A percentile compares a stretch with the other conserved stretches of the same genome.
Evolutionary conservation across 2,329 filamentous ascomycete species (phyloP).

Genomic region (Akanthomyces uredinophilus): DNA sequence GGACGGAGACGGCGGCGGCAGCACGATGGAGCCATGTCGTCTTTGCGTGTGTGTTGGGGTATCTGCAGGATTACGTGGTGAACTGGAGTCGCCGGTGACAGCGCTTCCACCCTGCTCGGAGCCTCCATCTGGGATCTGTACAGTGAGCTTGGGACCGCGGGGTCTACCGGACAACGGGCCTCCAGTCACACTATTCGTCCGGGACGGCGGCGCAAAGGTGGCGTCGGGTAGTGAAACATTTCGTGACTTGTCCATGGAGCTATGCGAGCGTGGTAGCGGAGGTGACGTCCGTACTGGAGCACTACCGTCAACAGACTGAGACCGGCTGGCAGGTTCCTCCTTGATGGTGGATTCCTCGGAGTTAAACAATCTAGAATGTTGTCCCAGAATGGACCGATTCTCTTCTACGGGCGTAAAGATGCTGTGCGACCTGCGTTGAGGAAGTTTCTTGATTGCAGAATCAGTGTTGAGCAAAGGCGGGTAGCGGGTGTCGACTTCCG

Average conservation of each 20-base stretch:
- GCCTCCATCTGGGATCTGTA: constrained; percentile 90
- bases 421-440: constrained; percentile 77
- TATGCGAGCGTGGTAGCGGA: constrained; percentile 45
- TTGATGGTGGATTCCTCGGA: constrained; percentile 43
- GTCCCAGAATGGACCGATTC: constrained; percentile 78
- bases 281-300: constrained; percentile 50
- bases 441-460: constrained; percentile 54
- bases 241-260: constrained; percentile 40
- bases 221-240: constrained; percentile 60
- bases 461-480: constrained; percentile 47
- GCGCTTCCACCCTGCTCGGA: constrained; percentile 70
- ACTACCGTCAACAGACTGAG: constrained; percentile 61
- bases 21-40: constrained; percentile 61
- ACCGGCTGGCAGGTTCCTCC: constrained; percentile 41
- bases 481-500: constrained; percentile 43
- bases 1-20: constrained; percentile 90
- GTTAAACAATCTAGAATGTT: constrained; percentile 68
- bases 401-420: constrained; percentile 98
- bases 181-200: constrained; percentile 70
- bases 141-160: constrained; percentile 72
- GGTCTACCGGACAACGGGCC: constrained; percentile 57
- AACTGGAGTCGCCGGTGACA: constrained; percentile 66
- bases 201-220: constrained; percentile 63
- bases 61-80: constrained; percentile 56
- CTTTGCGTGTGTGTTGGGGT: constrained; percentile 49